Base-by-base conservation (phyloP, 805 yeast genomes). In the Candida coquimbonensis region DNA sequence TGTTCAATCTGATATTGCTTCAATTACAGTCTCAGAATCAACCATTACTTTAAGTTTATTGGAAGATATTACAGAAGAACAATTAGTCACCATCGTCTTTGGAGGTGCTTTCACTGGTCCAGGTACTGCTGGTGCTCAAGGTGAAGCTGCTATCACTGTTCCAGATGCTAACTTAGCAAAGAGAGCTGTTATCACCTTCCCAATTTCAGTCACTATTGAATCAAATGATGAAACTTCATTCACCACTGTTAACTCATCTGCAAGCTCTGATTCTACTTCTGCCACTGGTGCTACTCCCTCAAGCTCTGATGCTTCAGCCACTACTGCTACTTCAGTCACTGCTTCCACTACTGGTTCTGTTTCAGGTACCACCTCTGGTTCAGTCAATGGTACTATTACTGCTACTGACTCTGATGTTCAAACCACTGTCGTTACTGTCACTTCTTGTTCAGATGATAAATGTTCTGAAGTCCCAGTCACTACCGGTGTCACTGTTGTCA, bases 401-500 rank as follows among this genome's bases (percentile, higher is more conserved):
- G 25, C 46, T n/a, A 16, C 14, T 9, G 21, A 27, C 26, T 17
- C 41, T 14, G 29, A 19, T 17, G 33, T 14, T 16, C n/a, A 31
- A 5, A 26, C 39, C 9, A 24, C 40, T 26, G 29, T 12, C 25
- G 29, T 38, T 9, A 27, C 42, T 17, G 39, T 11, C 24, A 21
- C 24, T 21, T 21, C 24, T 21, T 21, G 24, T 21, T 21, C 24
- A 21, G 24, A 21, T 21, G 24, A 21, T 21, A 21, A 21, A 9
- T 35, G 29, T 19, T 11, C 17, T n/a, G 27, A 38, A 13, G 26
- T 12, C 24, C 7, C 34, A 7, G 34, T 11, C 16, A 19, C 35
- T 31, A 17, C 41, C 4, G 21, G n/a, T 29, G n/a, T 26, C 17
- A 39, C 61, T n/a, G 62, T 68, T 9, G 54, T 58, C 6, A 58